Percentiles rank a stretch among this genome's conserved stretches.
Conservation (phyloP, 805 yeast species). For the Komagataella mondaviorum region DNA sequence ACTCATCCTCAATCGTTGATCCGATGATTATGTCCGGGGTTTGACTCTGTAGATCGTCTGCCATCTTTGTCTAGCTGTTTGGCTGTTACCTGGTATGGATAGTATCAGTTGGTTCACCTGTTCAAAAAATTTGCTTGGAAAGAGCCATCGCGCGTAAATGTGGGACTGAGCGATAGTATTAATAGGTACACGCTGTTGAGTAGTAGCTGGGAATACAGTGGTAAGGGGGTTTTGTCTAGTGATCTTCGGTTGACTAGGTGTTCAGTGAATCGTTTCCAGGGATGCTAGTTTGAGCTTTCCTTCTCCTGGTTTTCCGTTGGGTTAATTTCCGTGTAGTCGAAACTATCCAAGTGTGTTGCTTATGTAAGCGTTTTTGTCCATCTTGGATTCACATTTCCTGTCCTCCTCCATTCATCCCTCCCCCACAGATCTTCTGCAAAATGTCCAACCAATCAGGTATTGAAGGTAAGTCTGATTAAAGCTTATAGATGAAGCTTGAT, state of each 20-base stretch:
- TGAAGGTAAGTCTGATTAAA: slow-evolving; percentile 17
- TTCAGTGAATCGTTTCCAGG: no score
- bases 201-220: neutral
- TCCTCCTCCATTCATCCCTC: slow-evolving; percentile 6
- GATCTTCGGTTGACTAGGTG: no score
- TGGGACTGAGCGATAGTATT: neutral
- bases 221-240: neutral
- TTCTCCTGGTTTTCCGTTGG: neutral
- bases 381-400: slow-evolving; percentile 1
- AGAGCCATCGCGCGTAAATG: neutral
- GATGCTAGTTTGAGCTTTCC: neutral
- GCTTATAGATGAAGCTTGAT: slow-evolving; percentile 8
- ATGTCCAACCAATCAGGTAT: slow-evolving; percentile 67
- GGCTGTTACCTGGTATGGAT: neutral
- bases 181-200: neutral
- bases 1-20: slow-evolving; percentile 16
- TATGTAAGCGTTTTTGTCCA: neutral
- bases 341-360: neutral
- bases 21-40: slow-evolving; percentile 78
- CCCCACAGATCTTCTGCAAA: neutral
- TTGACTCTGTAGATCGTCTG: slow-evolving; percentile 73
- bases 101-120: neutral
- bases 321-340: neutral
- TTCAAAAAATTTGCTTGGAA: neutral
- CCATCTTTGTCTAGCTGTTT: slow-evolving; percentile 26